Base-by-base conservation (phyloP, 148 eudicot genomes). In the Cornus suecica region DNA sequence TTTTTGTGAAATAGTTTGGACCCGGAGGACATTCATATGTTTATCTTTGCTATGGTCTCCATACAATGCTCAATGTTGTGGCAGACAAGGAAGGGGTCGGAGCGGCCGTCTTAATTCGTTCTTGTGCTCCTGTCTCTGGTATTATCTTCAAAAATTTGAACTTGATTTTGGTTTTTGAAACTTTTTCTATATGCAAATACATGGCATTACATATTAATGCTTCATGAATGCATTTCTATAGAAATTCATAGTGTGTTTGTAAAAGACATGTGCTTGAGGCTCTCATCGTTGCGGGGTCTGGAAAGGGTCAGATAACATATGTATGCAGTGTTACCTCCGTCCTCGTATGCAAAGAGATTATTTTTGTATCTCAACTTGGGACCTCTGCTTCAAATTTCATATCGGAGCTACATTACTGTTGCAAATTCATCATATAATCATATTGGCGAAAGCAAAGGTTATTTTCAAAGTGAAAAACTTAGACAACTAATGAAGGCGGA, bases 21-120 rank as follows among this genome's bases (percentile, higher is more conserved):
- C 86, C 93, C 8, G 99, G 97, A 58, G 97, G 99, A 51, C 97
- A 91, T 74, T 88, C 97, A 8, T 95, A 95, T 81, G 97, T 95
- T 20, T 95, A 95, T 76, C 97, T 95, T 67, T 95, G 99, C 79
- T 95, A 92, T 65, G 99, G 99, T 75, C 85, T 95, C 37, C 97
- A 92, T 78, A 77, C 74, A 72, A 95, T 95, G 99, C 92, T 95
- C 58, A 95, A 95, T 78, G 73, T 95, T 80, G 99, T 95, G 73
- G 97, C 99, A 70, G 99, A 95, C 81, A 86, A 87, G 74, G 94
- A 95, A 80, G 97, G 97, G 37, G 81, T 80, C 74, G 99, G 97
- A 48, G 91, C 99, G 0, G 99, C 97, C 25, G 99, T 95, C 78
- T 86, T 95, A 71, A 84, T 95, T 80, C 99, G 97, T 76, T 83